Base-by-base conservation (phyloP, 164 flowering plant genomes). In the Stephania yunnanensis region DNA sequence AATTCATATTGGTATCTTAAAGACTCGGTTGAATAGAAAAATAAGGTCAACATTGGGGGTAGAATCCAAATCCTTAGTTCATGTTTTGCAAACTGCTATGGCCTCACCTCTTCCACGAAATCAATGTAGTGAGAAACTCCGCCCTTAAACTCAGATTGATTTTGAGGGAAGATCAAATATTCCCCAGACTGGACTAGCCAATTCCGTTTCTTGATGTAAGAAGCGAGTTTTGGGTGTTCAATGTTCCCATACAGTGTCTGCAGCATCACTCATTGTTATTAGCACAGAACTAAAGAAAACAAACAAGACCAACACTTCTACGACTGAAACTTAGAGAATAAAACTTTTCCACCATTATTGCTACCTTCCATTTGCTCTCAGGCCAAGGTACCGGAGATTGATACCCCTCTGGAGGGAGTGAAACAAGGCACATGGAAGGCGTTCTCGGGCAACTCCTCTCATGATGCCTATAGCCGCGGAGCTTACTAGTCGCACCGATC, bases 361-460 rank as follows among this genome's bases (percentile, higher is more conserved):
- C 78, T 83, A 93, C 99, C 94, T 89, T 93, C 13, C 20, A 46
- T 86, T 83, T 93, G 86, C 98, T 92, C 71, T 92, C 91, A 6
- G 99, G 95, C 99, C 99, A 95, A 25, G 31, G 84, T 11, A 93
- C 82, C 9, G 91, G 90, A 76, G 82, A 72, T 30, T 25, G 81
- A 84, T 92, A 93, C 1, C 97, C 99, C 30, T 77, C 86, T n/a
- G 79, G 92, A 1, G 95, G 93, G 73, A 92, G 92, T 48, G 97
- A 89, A 80, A 93, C 97, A 11, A 95, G 85, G 82, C 99, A 95
- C 92, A 86, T 87, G 30, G 86, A 87, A 78, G 90, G 84, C 25
- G 78, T 58, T 79, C 71, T 84, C 1, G 98, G 99, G 78, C 99
- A 95, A 81, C 92, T 93, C 80, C 98, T 87, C 82, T 95, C 98